Evolutionary conservation across 305 asterid genomes (phyloP).

Genomic region (Stenogyne calaminthoides): DNA sequence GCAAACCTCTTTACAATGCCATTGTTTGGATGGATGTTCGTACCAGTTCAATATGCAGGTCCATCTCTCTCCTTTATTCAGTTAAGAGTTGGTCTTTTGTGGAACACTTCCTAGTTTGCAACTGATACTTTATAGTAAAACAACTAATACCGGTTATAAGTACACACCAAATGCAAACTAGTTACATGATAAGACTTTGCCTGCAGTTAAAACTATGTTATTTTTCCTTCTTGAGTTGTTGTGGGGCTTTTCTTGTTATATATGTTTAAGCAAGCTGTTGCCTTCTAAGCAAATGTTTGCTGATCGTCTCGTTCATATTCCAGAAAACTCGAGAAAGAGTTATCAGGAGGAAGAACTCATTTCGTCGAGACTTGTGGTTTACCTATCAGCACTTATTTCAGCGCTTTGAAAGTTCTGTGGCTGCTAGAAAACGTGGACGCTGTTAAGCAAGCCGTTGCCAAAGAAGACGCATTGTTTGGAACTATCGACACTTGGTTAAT

Average conservation of each 20-base stretch:
- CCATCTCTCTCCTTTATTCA: not conserved
- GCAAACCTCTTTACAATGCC: conserved; percentile 86
- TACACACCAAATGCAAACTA: too few relatives aligned
- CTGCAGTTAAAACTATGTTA: not conserved
- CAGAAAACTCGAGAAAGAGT: conserved; percentile 81
- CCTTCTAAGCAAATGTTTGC: not conserved
- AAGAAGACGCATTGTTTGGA: conserved; percentile 85
- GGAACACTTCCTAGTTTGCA: too few relatives aligned
- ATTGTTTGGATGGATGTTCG: conserved; percentile 99
- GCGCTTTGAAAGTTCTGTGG: conserved; percentile 90
- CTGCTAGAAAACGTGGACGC: conserved; percentile 71
- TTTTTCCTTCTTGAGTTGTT: not conserved
- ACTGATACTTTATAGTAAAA: too few relatives aligned
- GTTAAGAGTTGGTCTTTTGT: too few relatives aligned
- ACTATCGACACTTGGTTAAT: conserved; percentile 92
- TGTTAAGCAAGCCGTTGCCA: conserved; percentile 60
- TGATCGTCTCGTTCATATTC: not conserved
- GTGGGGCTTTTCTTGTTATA: not conserved
- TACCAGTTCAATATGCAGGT: conserved; percentile 90
- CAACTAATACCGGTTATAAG: too few relatives aligned
- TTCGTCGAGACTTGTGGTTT: conserved; percentile 80
- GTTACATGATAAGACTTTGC: too few relatives aligned
- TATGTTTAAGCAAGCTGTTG: not conserved
- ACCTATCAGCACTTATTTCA: conserved; percentile 96
- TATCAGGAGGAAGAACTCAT: conserved; percentile 85